Conservation (phyloP, 2,329 filamentous ascomycete species). For the Huntiella bhutanensis region DNA sequence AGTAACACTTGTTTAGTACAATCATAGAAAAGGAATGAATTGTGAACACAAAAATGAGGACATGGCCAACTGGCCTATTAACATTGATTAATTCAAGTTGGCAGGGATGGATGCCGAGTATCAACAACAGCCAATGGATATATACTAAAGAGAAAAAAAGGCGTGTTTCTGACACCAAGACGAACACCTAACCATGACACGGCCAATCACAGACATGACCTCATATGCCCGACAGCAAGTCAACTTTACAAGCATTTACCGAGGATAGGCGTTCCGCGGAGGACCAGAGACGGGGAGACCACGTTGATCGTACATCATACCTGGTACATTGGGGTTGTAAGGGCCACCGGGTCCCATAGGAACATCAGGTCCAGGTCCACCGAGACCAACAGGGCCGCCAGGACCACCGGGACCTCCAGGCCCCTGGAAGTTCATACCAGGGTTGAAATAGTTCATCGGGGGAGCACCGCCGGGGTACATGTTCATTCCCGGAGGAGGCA, state of each 20-base stretch:
- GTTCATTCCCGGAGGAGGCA: conserved; percentile 17
- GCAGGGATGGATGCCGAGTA: background rate
- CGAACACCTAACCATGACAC: background rate
- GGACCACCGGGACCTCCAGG: conserved; percentile 17
- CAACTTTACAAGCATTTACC: conserved; percentile 11
- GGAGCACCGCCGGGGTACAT: background rate
- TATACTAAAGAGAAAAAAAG: background rate
- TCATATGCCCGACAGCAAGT: background rate
- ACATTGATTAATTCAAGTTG: background rate
- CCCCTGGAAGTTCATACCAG: conserved; percentile 27
- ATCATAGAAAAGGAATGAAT: too few species aligned
- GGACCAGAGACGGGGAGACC: conserved; percentile 24
- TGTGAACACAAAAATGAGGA: too few species aligned
- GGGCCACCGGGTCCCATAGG: conserved; percentile 3
- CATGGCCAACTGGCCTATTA: too few species aligned
- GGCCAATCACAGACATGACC: background rate
- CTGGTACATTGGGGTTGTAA: conserved; percentile 23
- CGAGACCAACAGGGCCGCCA: conserved; percentile 15
- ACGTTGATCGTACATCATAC: conserved; percentile 33
- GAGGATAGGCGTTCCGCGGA: conserved; percentile 25
- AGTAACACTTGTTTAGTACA: too few species aligned
- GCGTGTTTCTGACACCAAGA: background rate
- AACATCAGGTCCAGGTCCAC: background rate
- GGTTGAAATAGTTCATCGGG: background rate
- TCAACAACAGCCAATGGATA: background rate